These are phyloP conservation scores for Aspergillus costaricaensis DNA, from an alignment of 2,329 filamentous ascomycete species.

Conservation along the genomic window DNA sequence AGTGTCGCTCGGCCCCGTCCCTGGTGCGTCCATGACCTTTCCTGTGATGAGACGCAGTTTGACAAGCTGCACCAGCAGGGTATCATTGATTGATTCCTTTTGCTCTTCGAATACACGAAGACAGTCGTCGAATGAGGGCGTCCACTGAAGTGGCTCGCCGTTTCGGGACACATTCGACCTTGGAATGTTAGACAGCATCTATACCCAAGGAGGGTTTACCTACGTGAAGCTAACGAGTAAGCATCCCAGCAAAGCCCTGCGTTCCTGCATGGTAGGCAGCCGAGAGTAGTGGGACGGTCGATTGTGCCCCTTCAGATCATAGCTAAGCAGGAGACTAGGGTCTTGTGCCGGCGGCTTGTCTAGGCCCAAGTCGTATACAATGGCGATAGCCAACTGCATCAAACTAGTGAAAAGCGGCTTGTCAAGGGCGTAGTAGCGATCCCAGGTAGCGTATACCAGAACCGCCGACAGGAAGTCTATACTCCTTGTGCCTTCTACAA, in stretches of 20 bases:
- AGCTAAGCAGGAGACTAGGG: neutral
- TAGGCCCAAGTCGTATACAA: constrained; percentile 5
- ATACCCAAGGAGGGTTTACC: neutral
- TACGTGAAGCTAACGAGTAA: constrained; percentile 2
- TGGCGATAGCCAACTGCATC: constrained; percentile 4
- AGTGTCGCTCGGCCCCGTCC: too few relatives aligned
- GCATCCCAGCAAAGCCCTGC: constrained; percentile 1
- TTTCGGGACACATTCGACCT: neutral
- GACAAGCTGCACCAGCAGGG: constrained; percentile 2
- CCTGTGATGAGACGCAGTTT: neutral
- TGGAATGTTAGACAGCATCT: too few relatives aligned
- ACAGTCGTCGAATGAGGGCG: constrained; percentile 3
- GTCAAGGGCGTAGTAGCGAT: neutral
- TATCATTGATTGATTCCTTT: neutral
- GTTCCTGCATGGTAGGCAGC: neutral
- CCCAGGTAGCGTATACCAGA: constrained; percentile 6
- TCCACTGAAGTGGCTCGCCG: constrained; percentile 8
- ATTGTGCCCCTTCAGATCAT: neutral
- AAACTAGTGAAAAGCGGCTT: neutral
- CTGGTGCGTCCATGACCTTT: neutral
- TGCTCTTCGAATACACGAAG: neutral
- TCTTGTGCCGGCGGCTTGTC: constrained; percentile 3
- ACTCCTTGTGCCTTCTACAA: neutral
- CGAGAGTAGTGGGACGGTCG: neutral
- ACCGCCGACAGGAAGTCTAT: constrained; percentile 6